Conservation (phyloP, 2,329 filamentous ascomycete species). For the Fusarium floridanum region DNA sequence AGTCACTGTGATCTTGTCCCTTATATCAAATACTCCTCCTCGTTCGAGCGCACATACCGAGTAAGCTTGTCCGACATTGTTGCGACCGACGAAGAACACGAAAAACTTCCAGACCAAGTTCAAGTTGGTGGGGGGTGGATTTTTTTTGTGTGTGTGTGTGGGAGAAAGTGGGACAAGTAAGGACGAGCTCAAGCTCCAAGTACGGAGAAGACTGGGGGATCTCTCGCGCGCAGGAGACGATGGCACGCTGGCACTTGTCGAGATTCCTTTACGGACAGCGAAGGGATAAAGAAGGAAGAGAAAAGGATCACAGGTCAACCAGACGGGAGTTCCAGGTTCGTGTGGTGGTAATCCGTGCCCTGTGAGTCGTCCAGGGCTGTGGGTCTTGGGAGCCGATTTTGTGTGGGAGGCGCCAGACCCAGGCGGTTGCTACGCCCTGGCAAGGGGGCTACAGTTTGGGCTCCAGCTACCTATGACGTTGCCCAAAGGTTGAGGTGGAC, state of each 20-base stretch:
- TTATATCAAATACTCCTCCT: neutral
- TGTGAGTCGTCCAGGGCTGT: slow-evolving; percentile 56
- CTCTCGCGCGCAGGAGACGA: slow-evolving; percentile 38
- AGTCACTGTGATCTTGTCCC: slow-evolving; percentile 32
- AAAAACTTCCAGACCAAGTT: slow-evolving; percentile 5
- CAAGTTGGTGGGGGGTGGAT: slow-evolving; percentile 14
- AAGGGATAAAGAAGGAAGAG: slow-evolving; percentile 25
- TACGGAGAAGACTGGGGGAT: slow-evolving; percentile 13
- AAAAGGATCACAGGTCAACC: slow-evolving; percentile 19
- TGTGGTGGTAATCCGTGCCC: slow-evolving; percentile 39
- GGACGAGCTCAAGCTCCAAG: slow-evolving; percentile 5
- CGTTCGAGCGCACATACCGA: slow-evolving; percentile 72
- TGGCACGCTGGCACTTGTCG: slow-evolving; percentile 40
- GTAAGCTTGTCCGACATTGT: slow-evolving; percentile 95
- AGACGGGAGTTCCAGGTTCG: slow-evolving; percentile 25
- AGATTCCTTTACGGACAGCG: slow-evolving; percentile 34
- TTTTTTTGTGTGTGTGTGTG: slow-evolving; percentile 28
- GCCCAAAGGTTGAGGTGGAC: neutral
- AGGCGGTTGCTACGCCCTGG: neutral
- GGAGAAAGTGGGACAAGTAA: slow-evolving; percentile 24
- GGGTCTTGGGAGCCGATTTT: neutral
- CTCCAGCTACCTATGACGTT: neutral
- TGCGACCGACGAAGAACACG: slow-evolving; percentile 44
- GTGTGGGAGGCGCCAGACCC: neutral
- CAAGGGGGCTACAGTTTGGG: neutral